Percentiles rank a stretch among this genome's conserved stretches.
Evolutionary conservation across 257 asterid species (phyloP).

Genomic region (Voacanga thouarsii): DNA sequence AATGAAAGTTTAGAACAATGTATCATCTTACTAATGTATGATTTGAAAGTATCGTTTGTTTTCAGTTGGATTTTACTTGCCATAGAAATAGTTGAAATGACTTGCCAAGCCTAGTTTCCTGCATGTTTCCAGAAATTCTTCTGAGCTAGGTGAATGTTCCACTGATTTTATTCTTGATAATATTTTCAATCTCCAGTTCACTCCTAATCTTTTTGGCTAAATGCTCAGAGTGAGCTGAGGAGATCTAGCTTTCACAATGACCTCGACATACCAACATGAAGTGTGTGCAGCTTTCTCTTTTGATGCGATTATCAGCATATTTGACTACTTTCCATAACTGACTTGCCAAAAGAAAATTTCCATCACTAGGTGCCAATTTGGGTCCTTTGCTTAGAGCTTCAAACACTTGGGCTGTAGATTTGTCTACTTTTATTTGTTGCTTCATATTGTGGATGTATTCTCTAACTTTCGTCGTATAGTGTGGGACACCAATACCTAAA

Average conservation of each 20-base stretch:
- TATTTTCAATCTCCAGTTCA: neutral
- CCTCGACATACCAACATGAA: neutral
- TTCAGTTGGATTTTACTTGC: too few species aligned
- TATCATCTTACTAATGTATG: neutral
- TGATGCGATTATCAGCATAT: neutral
- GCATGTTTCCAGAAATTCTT: neutral
- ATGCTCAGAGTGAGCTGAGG: neutral
- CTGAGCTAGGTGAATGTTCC: neutral
- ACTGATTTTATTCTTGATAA: neutral
- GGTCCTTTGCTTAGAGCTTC: neutral
- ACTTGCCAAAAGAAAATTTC: neutral
- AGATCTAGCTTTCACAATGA: neutral
- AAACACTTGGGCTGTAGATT: neutral
- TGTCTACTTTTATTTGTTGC: neutral
- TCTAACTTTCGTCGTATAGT: neutral
- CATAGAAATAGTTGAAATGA: neutral
- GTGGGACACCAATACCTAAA: neutral
- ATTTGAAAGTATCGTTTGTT: neutral
- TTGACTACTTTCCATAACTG: neutral
- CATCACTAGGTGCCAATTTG: neutral
- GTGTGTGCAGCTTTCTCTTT: neutral
- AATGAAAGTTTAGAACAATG: neutral
- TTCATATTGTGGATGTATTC: neutral
- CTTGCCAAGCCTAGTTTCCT: neutral
- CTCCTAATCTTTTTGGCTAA: neutral